Percentiles rank a stretch among this genome's conserved stretches.
Evolutionary conservation across 345 rosid species (phyloP).

Genomic region (Isatis tinctoria): DNA sequence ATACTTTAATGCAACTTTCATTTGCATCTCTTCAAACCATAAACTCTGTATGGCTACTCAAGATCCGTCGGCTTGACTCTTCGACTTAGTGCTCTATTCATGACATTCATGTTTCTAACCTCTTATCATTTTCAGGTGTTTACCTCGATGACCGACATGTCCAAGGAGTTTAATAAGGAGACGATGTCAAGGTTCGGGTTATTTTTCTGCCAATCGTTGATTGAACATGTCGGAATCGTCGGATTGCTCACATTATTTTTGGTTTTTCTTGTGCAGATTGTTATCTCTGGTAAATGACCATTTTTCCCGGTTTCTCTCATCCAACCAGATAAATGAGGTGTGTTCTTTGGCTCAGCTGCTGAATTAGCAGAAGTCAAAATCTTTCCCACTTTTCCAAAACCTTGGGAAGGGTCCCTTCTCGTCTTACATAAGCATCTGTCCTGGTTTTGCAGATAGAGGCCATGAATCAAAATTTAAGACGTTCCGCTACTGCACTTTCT

Average conservation of each 20-base stretch:
- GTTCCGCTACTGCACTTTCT: slow-evolving; percentile 21
- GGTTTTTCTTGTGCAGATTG: slow-evolving; percentile 45
- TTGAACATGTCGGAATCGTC: not conserved
- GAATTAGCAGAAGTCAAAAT: not conserved
- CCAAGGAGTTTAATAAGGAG: slow-evolving; percentile 52
- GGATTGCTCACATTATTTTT: slow-evolving; percentile 4
- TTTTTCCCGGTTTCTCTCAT: slow-evolving; percentile 46
- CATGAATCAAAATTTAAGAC: slow-evolving; percentile 39
- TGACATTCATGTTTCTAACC: not conserved
- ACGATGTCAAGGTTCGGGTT: slow-evolving; percentile 52
- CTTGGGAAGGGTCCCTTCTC: slow-evolving; percentile 4
- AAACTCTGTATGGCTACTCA: slow-evolving; percentile 51
- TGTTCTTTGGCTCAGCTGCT: not conserved
- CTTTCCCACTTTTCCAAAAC: not conserved
- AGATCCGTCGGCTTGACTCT: not conserved
- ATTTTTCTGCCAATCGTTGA: not conserved
- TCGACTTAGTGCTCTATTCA: not conserved
- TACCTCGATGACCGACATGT: slow-evolving; percentile 41
- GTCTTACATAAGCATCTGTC: slow-evolving; percentile 18
- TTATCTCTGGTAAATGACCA: slow-evolving; percentile 47
- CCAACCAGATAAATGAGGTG: slow-evolving; percentile 68
- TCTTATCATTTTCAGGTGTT: slow-evolving; percentile 56
- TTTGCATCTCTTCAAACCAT: slow-evolving; percentile 54
- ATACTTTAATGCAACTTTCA: slow-evolving; percentile 44
- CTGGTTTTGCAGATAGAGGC: slow-evolving; percentile 53